Evolutionary conservation across 805 yeast species (phyloP).

Genomic region (Isabelozyma rhagii): DNA sequence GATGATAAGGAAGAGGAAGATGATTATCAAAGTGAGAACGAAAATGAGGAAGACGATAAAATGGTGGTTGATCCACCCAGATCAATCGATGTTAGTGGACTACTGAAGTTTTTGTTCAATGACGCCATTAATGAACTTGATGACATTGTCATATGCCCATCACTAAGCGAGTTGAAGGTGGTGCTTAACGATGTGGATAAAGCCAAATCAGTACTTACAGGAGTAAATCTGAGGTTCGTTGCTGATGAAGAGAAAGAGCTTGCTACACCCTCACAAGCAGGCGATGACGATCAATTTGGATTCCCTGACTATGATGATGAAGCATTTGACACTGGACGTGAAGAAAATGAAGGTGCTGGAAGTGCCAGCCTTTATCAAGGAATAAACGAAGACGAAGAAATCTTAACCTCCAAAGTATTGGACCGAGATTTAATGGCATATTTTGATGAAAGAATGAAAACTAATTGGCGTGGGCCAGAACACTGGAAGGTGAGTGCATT

Average conservation of each 20-base stretch:
- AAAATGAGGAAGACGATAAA: conserved; percentile 1
- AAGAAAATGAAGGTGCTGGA: conserved; percentile 5
- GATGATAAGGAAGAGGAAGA: conserved; percentile 13
- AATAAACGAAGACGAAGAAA: conserved; percentile 10
- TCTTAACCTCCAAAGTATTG: conserved; percentile 24
- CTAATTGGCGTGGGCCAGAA: conserved; percentile 86
- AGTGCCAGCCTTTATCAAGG: not conserved
- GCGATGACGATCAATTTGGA: conserved; percentile 4
- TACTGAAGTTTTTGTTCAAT: conserved; percentile 18
- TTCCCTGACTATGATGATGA: conserved; percentile 7
- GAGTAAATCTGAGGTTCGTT: conserved; percentile 36
- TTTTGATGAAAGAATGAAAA: conserved; percentile 68
- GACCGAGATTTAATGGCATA: conserved; percentile 73
- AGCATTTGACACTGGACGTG: conserved; percentile 14
- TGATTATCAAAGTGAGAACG: not conserved
- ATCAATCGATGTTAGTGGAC: conserved; percentile 14
- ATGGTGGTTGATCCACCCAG: conserved; percentile 1
- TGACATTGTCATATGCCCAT: conserved; percentile 60
- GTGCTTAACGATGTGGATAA: conserved; percentile 55
- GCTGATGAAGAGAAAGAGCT: conserved; percentile 7
- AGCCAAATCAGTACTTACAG: conserved; percentile 44
- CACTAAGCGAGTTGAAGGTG: conserved; percentile 56
- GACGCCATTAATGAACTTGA: conserved; percentile 16
- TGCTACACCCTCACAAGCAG: not conserved
- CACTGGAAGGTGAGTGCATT: conserved; percentile 81